phyloP scores from a whole-genome alignment of 2,329 filamentous ascomycete species.

The Didymella lethalis region DNA sequence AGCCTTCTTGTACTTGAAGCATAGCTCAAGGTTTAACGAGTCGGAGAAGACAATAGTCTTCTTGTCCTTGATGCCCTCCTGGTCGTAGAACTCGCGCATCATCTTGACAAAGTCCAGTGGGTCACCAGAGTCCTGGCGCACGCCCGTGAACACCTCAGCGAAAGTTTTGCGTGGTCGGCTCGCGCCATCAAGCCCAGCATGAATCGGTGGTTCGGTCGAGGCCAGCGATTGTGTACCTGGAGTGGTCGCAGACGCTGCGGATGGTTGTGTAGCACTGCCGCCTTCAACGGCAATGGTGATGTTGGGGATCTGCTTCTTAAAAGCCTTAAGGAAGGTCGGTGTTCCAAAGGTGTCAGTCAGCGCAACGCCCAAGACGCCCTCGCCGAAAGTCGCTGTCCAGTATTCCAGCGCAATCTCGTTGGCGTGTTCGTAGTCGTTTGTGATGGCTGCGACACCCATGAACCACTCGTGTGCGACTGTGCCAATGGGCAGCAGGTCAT shows the following conservation, averaged over 20 bases:
- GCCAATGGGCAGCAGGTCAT: constrained; percentile 82
- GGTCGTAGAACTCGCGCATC: constrained; percentile 83
- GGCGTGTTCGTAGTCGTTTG: constrained; percentile 81
- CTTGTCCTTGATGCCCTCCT: constrained; percentile 75
- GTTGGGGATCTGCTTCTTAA: constrained; percentile 70
- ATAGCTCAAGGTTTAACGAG: constrained; percentile 88
- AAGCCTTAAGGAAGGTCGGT: constrained; percentile 83
- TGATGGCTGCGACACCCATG: constrained; percentile 96
- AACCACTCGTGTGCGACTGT: constrained; percentile 99
- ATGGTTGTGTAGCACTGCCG: constrained; percentile 50
- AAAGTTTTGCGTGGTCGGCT: constrained; percentile 67
- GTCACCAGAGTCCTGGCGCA: constrained; percentile 90
- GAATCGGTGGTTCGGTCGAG: constrained; percentile 53
- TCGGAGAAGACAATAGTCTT: constrained; percentile 97
- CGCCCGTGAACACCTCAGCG: constrained; percentile 81
- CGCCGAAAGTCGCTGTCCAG: constrained; percentile 92
- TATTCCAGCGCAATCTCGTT: constrained; percentile 85
- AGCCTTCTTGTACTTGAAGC: constrained; percentile 85
- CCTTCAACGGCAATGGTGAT: constrained; percentile 54
- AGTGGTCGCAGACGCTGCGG: constrained; percentile 53
- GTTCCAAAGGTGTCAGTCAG: constrained; percentile 98
- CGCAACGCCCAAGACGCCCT: constrained; percentile 82
- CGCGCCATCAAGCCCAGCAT: constrained; percentile 52
- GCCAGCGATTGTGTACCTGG: constrained; percentile 48
- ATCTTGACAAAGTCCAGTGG: constrained; percentile 79